Evolutionary conservation across 2,329 filamentous ascomycete species (phyloP), one percentile per base, ranked within the genome.

Genomic region (Fusarium nygamai): DNA sequence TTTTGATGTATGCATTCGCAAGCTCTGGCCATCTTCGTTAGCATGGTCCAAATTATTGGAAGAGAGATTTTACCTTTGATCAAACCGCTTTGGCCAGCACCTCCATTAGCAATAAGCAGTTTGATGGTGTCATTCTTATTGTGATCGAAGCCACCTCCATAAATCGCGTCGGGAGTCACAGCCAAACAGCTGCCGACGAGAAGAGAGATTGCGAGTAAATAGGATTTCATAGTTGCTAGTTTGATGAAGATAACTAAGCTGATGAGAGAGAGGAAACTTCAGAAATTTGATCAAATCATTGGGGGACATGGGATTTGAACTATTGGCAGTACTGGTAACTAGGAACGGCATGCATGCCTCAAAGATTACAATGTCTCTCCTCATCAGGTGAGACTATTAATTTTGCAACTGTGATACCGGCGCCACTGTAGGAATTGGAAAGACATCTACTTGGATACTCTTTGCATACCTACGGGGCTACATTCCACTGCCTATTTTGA

Each of bases 61-160:
- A 1, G n/a, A 24, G 14, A 43, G 5, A 7, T 11, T 8, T 29
- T 16, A 47, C 46, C 22, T 69, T 80, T 79, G 44, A 84, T 78
- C 20, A 83, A 66, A 2, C 82, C 82, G 29, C 80, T 82, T 60
- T 83, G 81, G 5, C 82, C 82, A 8, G 82, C 82, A 22, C 82
- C 82, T 43, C 82, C 82, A 27, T 82, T 83, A 6, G 78, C 82
- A 61, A 83, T 82, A 12, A 76, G 76, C 5, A 82, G 67, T 65
- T 71, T 66, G 12, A 79, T 62, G 8, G 66, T 53, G 27, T 70
- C 64, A 33, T 61, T 72, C 6, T 50, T 64, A 3, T 64, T 46
- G 6, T 48, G 50, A 6, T 69, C 60, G 14, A 73, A 69, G 4
- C 71, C 76, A 1, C 77, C 77, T n/a, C 69, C 67, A 19, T 80